Percentiles rank a stretch among this genome's conserved stretches.
These are phyloP conservation scores for Dictyophora rubrovolvata DNA, from an alignment of 768 basidiomycete genomes.

Conservation along the genomic window DNA sequence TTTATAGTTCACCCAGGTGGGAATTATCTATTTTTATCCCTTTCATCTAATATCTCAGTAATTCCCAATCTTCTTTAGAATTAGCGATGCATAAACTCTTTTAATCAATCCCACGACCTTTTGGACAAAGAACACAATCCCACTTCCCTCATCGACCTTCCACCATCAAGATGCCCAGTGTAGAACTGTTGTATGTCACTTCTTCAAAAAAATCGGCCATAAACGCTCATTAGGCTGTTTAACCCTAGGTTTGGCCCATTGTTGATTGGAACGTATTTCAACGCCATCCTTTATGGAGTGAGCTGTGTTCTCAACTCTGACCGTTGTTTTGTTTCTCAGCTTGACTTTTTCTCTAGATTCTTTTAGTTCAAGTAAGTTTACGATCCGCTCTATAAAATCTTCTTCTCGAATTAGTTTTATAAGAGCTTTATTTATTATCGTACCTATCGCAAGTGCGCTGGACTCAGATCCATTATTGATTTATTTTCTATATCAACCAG, in stretches of 20 bases:
- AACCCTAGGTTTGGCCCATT: constrained; percentile 7
- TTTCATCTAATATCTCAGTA: no score
- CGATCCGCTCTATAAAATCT: background rate
- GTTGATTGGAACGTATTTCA: constrained; percentile 17
- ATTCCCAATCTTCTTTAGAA: no score
- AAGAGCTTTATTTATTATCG: background rate
- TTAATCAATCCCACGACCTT: no score
- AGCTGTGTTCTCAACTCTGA: background rate
- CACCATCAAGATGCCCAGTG: background rate
- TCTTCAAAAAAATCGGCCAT: background rate
- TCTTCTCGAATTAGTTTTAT: background rate
- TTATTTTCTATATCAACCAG: background rate
- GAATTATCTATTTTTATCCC: no score
- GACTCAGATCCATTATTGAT: background rate
- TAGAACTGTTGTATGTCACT: background rate
- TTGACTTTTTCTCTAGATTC: background rate
- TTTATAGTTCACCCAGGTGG: no score
- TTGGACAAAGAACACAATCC: no score
- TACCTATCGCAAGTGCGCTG: background rate
- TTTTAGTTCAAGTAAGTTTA: background rate
- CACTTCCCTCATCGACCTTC: background rate
- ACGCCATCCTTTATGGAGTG: constrained; percentile 15
- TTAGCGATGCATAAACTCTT: no score
- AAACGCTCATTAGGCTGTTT: background rate
- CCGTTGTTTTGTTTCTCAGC: no score